Percentiles rank a stretch among this genome's conserved stretches.
Evolutionary conservation across 164 flowering plant genomes (phyloP).

Genomic region (Cinnamomum chago): DNA sequence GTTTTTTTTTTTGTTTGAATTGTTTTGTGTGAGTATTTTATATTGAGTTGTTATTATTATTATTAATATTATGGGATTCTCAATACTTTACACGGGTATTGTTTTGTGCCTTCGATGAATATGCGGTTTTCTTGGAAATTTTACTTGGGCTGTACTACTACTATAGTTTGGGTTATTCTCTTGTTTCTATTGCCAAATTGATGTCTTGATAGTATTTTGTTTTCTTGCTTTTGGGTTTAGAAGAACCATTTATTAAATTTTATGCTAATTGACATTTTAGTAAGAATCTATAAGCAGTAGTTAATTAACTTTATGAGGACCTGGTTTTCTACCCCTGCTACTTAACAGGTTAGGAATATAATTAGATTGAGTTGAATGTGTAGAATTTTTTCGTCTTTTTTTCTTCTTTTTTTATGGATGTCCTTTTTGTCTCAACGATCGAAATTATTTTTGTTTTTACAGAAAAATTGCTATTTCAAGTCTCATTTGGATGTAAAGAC

Average conservation of each 20-base stretch:
- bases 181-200: background rate
- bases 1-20: background rate
- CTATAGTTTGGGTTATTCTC: background rate
- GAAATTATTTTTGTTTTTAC: too few species aligned
- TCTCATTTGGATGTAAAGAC: too few species aligned
- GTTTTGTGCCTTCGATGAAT: background rate
- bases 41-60: background rate
- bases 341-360: background rate
- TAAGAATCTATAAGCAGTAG: background rate
- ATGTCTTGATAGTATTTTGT: background rate
- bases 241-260: background rate
- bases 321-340: background rate
- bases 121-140: too few species aligned
- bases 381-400: background rate
- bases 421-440: too few species aligned
- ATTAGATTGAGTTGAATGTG: background rate
- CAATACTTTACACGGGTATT: constrained; percentile 66
- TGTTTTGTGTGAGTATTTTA: too few species aligned
- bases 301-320: background rate
- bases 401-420: too few species aligned
- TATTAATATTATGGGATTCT: constrained; percentile 45
- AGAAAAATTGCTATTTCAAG: too few species aligned
- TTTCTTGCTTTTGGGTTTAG: background rate
- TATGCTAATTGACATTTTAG: too few species aligned
- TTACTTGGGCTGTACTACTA: background rate